These are phyloP conservation scores for Pythium graminicola DNA, from an alignment of 352 stramenopile species.

Conservation along the genomic window DNA sequence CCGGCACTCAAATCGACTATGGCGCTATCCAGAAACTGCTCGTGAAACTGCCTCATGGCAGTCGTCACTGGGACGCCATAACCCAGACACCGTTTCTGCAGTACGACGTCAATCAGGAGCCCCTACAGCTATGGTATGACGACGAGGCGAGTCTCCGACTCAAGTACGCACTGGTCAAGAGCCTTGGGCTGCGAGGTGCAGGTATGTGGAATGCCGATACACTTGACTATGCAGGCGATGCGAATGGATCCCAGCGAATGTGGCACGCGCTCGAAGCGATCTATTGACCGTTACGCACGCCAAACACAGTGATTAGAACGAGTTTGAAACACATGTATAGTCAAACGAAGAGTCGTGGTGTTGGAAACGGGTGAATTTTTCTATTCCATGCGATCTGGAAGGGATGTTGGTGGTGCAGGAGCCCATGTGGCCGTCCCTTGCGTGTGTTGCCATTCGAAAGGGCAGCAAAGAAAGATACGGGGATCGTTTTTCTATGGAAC, in stretches of 20 bases:
- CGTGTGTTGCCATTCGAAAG: slow-evolving; percentile 16
- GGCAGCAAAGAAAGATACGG: slow-evolving; percentile 28
- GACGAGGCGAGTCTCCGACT: slow-evolving; percentile 43
- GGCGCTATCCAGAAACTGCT: slow-evolving; percentile 39
- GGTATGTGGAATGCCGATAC: slow-evolving; percentile 83
- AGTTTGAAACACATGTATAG: slow-evolving; percentile 14
- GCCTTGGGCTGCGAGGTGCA: slow-evolving; percentile 46
- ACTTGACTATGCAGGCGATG: slow-evolving; percentile 42
- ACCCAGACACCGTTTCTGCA: slow-evolving; percentile 53
- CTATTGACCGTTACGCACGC: slow-evolving; percentile 19
- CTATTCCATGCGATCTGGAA: slow-evolving; percentile 28
- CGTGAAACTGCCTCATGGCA: slow-evolving; percentile 13
- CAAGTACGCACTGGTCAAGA: slow-evolving; percentile 51
- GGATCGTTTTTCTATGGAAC: slow-evolving; percentile 27
- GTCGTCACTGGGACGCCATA: slow-evolving; percentile 44
- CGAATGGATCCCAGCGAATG: slow-evolving; percentile 42
- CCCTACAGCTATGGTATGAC: slow-evolving; percentile 69
- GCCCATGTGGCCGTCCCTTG: neutral
- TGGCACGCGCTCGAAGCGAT: slow-evolving; percentile 41
- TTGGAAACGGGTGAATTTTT: slow-evolving; percentile 24
- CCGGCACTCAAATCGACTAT: slow-evolving; percentile 57
- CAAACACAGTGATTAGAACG: slow-evolving; percentile 17
- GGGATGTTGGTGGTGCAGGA: slow-evolving; percentile 6
- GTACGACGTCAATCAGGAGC: neutral
- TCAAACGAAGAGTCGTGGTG: slow-evolving; percentile 1